A percentile compares a stretch with the other conserved stretches of the same genome.
These are phyloP conservation scores for Prunus davidiana DNA, from an alignment of 306 rosid species.

Conservation along the genomic window DNA sequence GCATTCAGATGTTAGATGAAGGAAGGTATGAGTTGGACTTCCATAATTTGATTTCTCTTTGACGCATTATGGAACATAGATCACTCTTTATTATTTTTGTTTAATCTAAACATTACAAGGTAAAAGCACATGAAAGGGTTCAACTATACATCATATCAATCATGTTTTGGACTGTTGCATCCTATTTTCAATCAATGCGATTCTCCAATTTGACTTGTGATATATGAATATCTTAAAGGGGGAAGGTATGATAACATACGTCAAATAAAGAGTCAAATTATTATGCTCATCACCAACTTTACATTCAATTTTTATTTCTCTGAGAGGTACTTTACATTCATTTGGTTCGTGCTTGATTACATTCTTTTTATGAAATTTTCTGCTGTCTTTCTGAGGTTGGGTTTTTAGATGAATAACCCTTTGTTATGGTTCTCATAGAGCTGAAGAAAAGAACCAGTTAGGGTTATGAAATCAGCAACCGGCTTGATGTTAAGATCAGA, in stretches of 20 bases:
- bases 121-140: not conserved
- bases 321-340: not conserved
- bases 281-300: not conserved
- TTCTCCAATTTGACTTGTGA: not conserved
- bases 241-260: no score
- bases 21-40: conserved; percentile 8
- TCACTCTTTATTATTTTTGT: not conserved
- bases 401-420: not conserved
- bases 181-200: not conserved
- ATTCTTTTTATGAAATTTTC: not conserved
- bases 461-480: not conserved
- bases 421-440: not conserved
- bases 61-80: not conserved
- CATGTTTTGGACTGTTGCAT: not conserved
- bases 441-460: not conserved
- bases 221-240: no score
- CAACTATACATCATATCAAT: no score
- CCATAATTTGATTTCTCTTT: not conserved
- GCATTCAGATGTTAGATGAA: conserved; percentile 1
- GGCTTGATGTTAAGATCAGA: not conserved
- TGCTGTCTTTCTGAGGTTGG: not conserved
- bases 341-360: not conserved
- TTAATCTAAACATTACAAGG: not conserved
- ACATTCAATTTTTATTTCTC: not conserved
- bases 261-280: not conserved